phyloP scores from a whole-genome alignment of 495 filamentous ascomycete genomes.

The Podospora comata region DNA sequence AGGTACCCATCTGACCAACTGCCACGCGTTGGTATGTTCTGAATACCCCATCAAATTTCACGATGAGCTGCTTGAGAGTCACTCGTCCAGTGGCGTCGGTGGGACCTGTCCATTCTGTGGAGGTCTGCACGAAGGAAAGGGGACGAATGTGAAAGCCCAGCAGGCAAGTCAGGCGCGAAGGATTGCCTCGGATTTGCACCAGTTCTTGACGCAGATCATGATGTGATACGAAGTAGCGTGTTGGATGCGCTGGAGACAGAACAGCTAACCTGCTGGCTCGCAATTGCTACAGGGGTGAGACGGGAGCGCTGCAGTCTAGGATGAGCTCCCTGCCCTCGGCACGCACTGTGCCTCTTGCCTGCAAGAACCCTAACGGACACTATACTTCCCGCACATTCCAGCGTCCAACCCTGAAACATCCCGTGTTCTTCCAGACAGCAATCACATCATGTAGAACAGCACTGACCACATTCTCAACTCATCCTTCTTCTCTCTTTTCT shows the following conservation, averaged over 20 bases:
- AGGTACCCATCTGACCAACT: conserved; percentile 2
- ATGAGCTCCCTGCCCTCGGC: too few species aligned
- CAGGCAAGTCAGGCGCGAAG: not conserved
- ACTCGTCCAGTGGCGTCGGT: not conserved
- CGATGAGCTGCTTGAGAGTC: not conserved
- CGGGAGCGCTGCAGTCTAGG: too few species aligned
- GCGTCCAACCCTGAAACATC: too few species aligned
- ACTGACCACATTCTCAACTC: too few species aligned
- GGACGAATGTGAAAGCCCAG: not conserved
- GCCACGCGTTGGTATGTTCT: not conserved
- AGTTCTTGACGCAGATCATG: conserved; percentile 7
- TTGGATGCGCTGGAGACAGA: not conserved
- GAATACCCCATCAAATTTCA: not conserved
- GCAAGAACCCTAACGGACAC: too few species aligned
- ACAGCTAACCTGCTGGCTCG: too few species aligned
- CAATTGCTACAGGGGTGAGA: too few species aligned
- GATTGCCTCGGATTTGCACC: not conserved
- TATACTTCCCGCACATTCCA: too few species aligned
- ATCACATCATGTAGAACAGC: too few species aligned
- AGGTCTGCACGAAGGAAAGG: not conserved
- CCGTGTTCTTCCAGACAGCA: not conserved
- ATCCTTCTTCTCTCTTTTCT: too few species aligned
- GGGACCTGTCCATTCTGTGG: not conserved
- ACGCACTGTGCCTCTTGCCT: too few species aligned
- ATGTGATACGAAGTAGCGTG: not conserved